Base-by-base conservation (phyloP, 352 stramenopile genomes). In the Phytophthora meadii region DNA sequence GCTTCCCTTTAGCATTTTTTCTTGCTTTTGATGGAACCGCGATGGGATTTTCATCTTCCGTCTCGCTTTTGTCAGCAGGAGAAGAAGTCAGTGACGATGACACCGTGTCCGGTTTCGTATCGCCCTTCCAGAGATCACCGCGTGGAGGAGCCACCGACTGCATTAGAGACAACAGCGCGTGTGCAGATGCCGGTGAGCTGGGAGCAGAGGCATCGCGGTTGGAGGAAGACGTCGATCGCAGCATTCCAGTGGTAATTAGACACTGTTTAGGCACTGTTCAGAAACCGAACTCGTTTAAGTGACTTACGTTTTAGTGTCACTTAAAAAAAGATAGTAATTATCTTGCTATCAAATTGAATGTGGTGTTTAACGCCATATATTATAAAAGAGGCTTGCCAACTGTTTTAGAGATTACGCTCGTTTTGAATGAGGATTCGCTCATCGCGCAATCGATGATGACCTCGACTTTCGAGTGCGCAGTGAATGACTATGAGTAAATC, bases 91-190 rank as follows among this genome's bases (percentile, higher is more conserved):
- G 58, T 12, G 48, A 54, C 11, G 58, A 65, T 5, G 55, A 50
- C 27, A 19, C 48, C 7, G 12, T 48, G 36, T 57, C 50, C 7
- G 36, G 15, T 19, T 50, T 28, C 45, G 55, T 22, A 3, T 63
- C 41, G 10, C 44, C 32, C 48, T 50, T 42, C 54, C 55, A 65
- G 5, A 45, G 30, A n/a, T 39, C 12, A 12, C 53, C 11, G 40
- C 30, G 50, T 10, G 58, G 65, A 44, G 65, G 65, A 22, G 58
- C 65, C 19, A 69, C 65, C 40, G 65, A 73, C 52, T 73, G 65
- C 59, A 73, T 73, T 1, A 73, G 40, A 1, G 65, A 73, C n/a
- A 73, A 53, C 15, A 73, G 42, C 14, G 58, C 65, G 53, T 69
- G 65, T 14, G 65, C 65, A 4, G 65, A 69, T 2, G 52, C 65